Conservation (phyloP, 1,284 basidiomycete genomes). For the Sphaerobolus stellatus region DNA sequence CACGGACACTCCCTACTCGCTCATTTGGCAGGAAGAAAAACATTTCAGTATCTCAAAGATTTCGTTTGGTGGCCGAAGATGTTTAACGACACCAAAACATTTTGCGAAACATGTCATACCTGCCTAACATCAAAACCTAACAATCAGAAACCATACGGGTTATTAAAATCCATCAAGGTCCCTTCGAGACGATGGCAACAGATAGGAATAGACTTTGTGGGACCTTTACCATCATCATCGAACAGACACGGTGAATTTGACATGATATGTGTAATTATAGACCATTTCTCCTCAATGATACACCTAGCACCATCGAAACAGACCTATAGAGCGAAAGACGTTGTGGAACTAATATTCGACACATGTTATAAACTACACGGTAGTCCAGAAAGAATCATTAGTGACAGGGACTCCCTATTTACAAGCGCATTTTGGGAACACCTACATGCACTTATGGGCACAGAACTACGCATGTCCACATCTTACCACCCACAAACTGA, state of each 20-base stretch:
- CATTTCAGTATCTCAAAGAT: slow-evolving; percentile 27
- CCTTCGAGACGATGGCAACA: slow-evolving; percentile 36
- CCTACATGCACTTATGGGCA: slow-evolving; percentile 33
- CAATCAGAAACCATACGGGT: slow-evolving; percentile 33
- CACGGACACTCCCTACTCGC: slow-evolving; percentile 34
- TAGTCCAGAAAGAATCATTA: slow-evolving; percentile 38
- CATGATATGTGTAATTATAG: slow-evolving; percentile 37
- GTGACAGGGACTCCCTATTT: slow-evolving; percentile 43
- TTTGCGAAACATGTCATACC: slow-evolving; percentile 28
- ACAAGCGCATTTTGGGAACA: slow-evolving; percentile 42
- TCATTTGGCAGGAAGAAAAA: slow-evolving; percentile 35
- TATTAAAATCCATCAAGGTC: slow-evolving; percentile 32
- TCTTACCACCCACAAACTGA: slow-evolving; percentile 47
- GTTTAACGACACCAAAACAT: slow-evolving; percentile 23
- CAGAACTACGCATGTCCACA: slow-evolving; percentile 40
- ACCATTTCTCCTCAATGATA: slow-evolving; percentile 35
- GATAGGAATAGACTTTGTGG: slow-evolving; percentile 46
- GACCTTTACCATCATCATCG: slow-evolving; percentile 35
- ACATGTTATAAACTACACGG: slow-evolving; percentile 41
- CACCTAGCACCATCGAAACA: slow-evolving; percentile 32
- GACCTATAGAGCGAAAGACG: slow-evolving; percentile 33
- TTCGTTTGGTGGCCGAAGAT: slow-evolving; percentile 38
- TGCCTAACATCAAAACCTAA: slow-evolving; percentile 30
- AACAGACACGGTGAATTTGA: slow-evolving; percentile 36
- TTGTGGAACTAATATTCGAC: slow-evolving; percentile 42